A percentile compares a stretch with the other conserved stretches of the same genome.
These are phyloP conservation scores for Adiantum capillusveneris DNA, from an alignment of 75 land plant genomes.

Conservation along the genomic window DNA sequence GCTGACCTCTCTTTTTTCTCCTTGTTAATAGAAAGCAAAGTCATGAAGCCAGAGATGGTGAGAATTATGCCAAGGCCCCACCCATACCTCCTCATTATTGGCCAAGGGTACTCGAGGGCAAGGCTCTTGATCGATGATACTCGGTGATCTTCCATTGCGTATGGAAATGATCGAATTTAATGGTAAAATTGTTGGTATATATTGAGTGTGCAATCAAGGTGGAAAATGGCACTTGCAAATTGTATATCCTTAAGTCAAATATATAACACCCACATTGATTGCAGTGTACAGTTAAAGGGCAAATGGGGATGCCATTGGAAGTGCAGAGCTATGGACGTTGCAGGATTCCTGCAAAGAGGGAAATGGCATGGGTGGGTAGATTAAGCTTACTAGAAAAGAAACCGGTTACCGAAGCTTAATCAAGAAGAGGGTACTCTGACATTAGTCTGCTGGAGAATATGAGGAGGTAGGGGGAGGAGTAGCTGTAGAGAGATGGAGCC, in stretches of 20 bases:
- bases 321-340: neutral
- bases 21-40: neutral
- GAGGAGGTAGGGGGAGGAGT: neutral
- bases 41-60: conserved; percentile 3
- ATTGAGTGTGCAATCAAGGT: too few species aligned
- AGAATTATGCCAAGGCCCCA: conserved; percentile 1
- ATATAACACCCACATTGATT: too few species aligned
- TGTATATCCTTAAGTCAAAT: too few species aligned
- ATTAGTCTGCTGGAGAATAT: neutral
- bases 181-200: too few species aligned
- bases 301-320: neutral
- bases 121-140: neutral
- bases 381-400: too few species aligned
- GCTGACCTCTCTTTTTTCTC: neutral
- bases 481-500: neutral
- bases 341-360: neutral
- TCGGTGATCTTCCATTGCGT: neutral
- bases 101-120: neutral
- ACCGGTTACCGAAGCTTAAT: too few species aligned
- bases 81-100: neutral
- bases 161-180: neutral
- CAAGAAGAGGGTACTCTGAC: too few species aligned
- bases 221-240: too few species aligned
- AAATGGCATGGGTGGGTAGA: too few species aligned
- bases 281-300: neutral